Evolutionary conservation across 192 early-diverging fungal species (phyloP).

Genomic region (Backusella morwellensis): DNA sequence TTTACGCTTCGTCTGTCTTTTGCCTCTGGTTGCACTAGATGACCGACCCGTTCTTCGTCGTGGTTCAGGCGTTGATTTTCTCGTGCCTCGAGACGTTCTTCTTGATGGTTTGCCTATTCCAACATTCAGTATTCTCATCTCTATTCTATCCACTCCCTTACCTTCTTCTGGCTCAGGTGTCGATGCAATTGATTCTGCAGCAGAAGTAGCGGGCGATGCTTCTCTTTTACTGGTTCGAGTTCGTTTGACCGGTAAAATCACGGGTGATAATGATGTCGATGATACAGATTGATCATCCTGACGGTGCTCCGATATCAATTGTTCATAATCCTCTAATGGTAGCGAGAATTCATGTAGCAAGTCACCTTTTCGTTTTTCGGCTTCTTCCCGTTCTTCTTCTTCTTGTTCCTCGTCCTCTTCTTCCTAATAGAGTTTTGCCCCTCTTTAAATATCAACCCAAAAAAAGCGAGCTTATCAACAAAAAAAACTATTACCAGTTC

Average conservation of each 20-base stretch:
- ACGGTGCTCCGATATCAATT: conserved; percentile 43
- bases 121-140: neutral
- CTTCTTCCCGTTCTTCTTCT: conserved; percentile 30
- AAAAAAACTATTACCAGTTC: conserved; percentile 35
- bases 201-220: conserved; percentile 43
- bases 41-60: conserved; percentile 13
- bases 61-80: conserved; percentile 29
- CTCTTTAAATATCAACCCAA: no score
- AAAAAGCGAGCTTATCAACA: neutral
- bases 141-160: conserved; percentile 9
- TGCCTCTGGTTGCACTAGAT: conserved; percentile 14
- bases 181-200: conserved; percentile 44
- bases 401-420: conserved; percentile 41
- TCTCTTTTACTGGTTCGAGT: conserved; percentile 39
- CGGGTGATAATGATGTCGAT: conserved; percentile 18
- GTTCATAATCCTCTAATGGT: conserved; percentile 46
- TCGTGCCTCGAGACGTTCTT: conserved; percentile 18
- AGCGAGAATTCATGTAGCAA: conserved; percentile 41
- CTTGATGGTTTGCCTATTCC: conserved; percentile 15
- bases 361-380: conserved; percentile 30
- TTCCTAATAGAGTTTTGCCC: conserved; percentile 20
- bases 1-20: conserved; percentile 22
- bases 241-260: conserved; percentile 34
- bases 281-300: conserved; percentile 34
- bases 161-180: conserved; percentile 54